phyloP scores from a whole-genome alignment of 306 rosid genomes.

The Begonia fuchsioides region DNA sequence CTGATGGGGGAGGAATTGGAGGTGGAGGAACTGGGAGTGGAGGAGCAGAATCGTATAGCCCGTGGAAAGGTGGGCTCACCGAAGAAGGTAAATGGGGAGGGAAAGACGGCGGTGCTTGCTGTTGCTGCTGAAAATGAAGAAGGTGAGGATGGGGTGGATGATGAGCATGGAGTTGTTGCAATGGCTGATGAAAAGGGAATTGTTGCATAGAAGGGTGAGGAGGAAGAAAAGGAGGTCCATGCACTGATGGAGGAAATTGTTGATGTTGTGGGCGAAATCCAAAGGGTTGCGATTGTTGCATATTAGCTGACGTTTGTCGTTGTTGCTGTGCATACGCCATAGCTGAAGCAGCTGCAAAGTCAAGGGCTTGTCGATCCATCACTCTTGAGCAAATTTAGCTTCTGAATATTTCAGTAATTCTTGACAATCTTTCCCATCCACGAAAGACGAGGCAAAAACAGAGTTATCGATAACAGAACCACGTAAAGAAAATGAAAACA shows the following conservation, averaged over 20 bases:
- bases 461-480: too few relatives aligned
- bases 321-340: slow-evolving; percentile 85
- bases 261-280: slow-evolving; percentile 85
- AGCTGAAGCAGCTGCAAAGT: slow-evolving; percentile 69
- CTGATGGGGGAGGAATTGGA: slow-evolving; percentile 51
- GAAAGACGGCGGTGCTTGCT: slow-evolving; percentile 46
- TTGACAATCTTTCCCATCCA: slow-evolving; percentile 5
- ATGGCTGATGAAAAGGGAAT: slow-evolving; percentile 54
- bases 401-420: slow-evolving; percentile 1
- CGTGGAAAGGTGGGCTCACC: slow-evolving; percentile 42
- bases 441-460: background rate
- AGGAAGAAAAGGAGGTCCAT: slow-evolving; percentile 68
- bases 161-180: slow-evolving; percentile 35
- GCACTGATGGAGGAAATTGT: slow-evolving; percentile 65
- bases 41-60: slow-evolving; percentile 33
- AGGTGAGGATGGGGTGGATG: slow-evolving; percentile 52
- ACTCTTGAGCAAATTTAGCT: background rate
- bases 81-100: slow-evolving; percentile 59
- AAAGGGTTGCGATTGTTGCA: slow-evolving; percentile 50
- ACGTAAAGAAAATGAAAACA: too few relatives aligned
- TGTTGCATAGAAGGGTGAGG: slow-evolving; percentile 71
- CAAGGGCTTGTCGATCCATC: slow-evolving; percentile 85
- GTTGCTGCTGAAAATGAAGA: slow-evolving; percentile 66
- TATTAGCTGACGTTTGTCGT: slow-evolving; percentile 34
- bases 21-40: slow-evolving; percentile 67